A percentile compares a stretch with the other conserved stretches of the same genome.
phyloP scores from a whole-genome alignment of 768 basidiomycete species.

The Gloeophyllum trabeum region DNA sequence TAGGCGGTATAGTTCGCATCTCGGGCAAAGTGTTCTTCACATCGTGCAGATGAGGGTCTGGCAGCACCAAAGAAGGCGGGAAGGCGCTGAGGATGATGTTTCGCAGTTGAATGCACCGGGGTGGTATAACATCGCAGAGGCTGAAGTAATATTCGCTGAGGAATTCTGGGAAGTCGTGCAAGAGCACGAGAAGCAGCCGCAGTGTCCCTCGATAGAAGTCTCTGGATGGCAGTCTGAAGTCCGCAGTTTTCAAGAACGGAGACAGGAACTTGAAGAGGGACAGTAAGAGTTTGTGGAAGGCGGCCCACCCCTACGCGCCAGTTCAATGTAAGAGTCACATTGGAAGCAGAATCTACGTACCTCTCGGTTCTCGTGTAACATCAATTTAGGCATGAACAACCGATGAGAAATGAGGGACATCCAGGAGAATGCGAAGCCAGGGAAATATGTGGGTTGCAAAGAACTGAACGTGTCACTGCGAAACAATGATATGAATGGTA shows the following conservation, averaged over 20 bases:
- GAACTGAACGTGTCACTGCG: conserved; percentile 89
- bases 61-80: conserved; percentile 69
- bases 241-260: conserved; percentile 79
- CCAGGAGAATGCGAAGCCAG: conserved; percentile 98
- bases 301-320: conserved; percentile 68
- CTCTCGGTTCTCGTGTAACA: conserved; percentile 82
- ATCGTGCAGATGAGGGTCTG: conserved; percentile 77
- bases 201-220: conserved; percentile 87
- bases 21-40: conserved; percentile 70
- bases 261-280: conserved; percentile 92
- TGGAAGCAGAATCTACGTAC: conserved; percentile 23
- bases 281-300: conserved; percentile 89
- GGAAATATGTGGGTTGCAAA: conserved; percentile 92
- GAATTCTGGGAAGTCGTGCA: conserved; percentile 99
- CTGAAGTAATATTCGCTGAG: conserved; percentile 95
- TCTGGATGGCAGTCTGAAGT: conserved; percentile 69
- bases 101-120: conserved; percentile 88
- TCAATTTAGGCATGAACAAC: conserved; percentile 92
- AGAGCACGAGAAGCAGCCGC: conserved; percentile 83
- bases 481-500: conserved; percentile 8
- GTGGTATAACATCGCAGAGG: conserved; percentile 87
- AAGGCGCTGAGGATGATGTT: conserved; percentile 96
- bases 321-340: conserved; percentile 1
- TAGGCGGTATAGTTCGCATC: conserved; percentile 86
- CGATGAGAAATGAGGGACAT: conserved; percentile 93